phyloP scores from a whole-genome alignment of 2,329 filamentous ascomycete species.

The Fusarium sp. region DNA sequence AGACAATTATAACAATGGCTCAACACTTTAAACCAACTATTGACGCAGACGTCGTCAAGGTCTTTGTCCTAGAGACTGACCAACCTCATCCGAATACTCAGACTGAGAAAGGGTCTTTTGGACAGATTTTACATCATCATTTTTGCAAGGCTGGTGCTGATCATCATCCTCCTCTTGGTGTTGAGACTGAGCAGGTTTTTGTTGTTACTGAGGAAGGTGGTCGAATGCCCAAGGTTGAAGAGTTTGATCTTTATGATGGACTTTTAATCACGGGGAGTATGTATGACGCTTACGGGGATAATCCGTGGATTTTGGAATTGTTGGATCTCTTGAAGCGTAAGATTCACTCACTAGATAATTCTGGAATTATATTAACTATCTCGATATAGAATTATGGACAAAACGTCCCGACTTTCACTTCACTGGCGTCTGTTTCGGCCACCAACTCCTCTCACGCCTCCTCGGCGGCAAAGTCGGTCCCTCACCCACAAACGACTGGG shows the following conservation, averaged over 20 bases:
- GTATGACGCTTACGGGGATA: constrained; percentile 76
- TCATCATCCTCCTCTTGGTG: constrained; percentile 65
- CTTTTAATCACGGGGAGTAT: constrained; percentile 79
- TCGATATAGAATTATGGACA: constrained; percentile 59
- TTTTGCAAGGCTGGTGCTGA: constrained; percentile 63
- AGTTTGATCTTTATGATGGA: constrained; percentile 75
- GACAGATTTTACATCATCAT: constrained; percentile 63
- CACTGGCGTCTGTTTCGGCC: constrained; percentile 84
- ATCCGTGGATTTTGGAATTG: constrained; percentile 79
- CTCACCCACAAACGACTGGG: constrained; percentile 76
- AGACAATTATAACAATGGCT: constrained; percentile 32
- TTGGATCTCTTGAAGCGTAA: constrained; percentile 66
- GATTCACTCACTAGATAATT: no score
- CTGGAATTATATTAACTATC: no score
- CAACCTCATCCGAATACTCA: constrained; percentile 64
- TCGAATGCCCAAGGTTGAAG: constrained; percentile 58
- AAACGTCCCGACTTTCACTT: constrained; percentile 65
- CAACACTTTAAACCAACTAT: constrained; percentile 44
- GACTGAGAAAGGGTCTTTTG: constrained; percentile 63
- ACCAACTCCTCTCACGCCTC: constrained; percentile 81
- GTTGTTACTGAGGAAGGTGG: constrained; percentile 63
- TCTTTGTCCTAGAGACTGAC: constrained; percentile 70
- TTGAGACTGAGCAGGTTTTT: constrained; percentile 67
- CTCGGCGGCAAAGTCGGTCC: constrained; percentile 75
- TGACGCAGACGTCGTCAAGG: constrained; percentile 46